Evolutionary conservation across 495 filamentous ascomycete genomes (phyloP).

Genomic region (Friedmanniomyces simplex): DNA sequence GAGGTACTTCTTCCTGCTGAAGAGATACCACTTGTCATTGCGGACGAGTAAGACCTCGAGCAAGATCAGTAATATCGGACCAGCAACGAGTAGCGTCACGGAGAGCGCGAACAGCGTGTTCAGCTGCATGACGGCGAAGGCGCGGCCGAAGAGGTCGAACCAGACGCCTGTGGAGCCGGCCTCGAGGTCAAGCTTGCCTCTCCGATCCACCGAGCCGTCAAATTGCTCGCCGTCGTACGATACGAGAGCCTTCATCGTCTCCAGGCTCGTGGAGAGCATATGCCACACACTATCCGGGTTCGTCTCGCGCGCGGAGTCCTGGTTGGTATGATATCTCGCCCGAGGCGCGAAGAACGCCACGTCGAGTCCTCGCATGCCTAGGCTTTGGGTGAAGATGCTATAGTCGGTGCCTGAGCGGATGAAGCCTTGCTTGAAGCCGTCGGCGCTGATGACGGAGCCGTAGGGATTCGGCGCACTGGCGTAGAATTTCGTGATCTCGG

Average conservation of each 20-base stretch:
- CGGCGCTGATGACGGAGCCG: constrained; percentile 66
- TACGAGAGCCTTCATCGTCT: constrained; percentile 59
- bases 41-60: constrained; percentile 57
- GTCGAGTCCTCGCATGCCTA: constrained; percentile 81
- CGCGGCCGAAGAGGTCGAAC: constrained; percentile 85
- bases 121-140: constrained; percentile 67
- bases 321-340: constrained; percentile 79
- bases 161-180: constrained; percentile 66
- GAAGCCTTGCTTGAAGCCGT: constrained; percentile 70
- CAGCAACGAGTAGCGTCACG: constrained; percentile 66
- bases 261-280: constrained; percentile 76
- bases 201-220: constrained; percentile 45
- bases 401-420: constrained; percentile 86
- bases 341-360: constrained; percentile 83
- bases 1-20: constrained; percentile 45
- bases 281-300: constrained; percentile 66
- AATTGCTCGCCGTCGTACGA: constrained; percentile 60
- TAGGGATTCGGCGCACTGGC: constrained; percentile 61
- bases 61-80: constrained; percentile 58
- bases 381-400: constrained; percentile 62
- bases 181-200: constrained; percentile 57
- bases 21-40: constrained; percentile 71
- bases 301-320: constrained; percentile 72
- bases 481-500: constrained; percentile 75
- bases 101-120: constrained; percentile 80